phyloP scores from a whole-genome alignment of 768 basidiomycete genomes.

The Rhizopogon salebrosus region DNA sequence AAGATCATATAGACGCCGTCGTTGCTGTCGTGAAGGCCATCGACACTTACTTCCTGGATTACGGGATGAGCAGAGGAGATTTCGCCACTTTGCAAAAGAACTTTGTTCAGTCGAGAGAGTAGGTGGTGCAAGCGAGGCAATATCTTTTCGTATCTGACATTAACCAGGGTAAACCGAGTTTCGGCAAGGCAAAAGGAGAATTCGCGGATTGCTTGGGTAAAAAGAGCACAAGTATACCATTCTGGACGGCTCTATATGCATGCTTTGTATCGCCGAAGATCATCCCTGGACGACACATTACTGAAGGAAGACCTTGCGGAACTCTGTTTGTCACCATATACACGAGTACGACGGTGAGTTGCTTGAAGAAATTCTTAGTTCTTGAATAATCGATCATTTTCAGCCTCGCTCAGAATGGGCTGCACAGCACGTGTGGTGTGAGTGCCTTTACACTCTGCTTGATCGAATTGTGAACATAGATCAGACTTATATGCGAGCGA shows the following conservation, averaged over 20 bases:
- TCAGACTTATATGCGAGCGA: constrained; percentile 70
- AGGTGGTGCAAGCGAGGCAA: constrained; percentile 1
- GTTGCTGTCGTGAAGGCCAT: constrained; percentile 67
- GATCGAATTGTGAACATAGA: constrained; percentile 7
- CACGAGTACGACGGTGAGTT: constrained; percentile 64
- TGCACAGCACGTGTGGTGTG: constrained; percentile 62
- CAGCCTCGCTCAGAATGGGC: constrained; percentile 65
- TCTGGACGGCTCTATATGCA: constrained; percentile 74
- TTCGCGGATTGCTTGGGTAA: constrained; percentile 67
- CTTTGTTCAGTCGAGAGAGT: constrained; percentile 27
- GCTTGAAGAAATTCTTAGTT: background rate
- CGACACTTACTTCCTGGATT: constrained; percentile 70
- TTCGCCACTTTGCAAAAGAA: constrained; percentile 59
- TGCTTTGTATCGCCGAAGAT: constrained; percentile 67
- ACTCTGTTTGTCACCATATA: constrained; percentile 76
- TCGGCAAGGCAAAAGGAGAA: constrained; percentile 73
- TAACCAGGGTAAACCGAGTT: constrained; percentile 52
- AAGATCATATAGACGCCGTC: constrained; percentile 86
- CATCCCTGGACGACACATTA: constrained; percentile 67
- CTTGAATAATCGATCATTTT: constrained; percentile 3
- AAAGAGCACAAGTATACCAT: constrained; percentile 77
- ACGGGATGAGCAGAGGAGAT: constrained; percentile 54
- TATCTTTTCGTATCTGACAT: background rate
- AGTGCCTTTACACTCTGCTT: constrained; percentile 19
- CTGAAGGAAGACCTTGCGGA: constrained; percentile 60